Evolutionary conservation across 208 protist genomes (phyloP), one percentile per base, ranked within the genome.

Genomic region (Wallacemonas collosoma): DNA sequence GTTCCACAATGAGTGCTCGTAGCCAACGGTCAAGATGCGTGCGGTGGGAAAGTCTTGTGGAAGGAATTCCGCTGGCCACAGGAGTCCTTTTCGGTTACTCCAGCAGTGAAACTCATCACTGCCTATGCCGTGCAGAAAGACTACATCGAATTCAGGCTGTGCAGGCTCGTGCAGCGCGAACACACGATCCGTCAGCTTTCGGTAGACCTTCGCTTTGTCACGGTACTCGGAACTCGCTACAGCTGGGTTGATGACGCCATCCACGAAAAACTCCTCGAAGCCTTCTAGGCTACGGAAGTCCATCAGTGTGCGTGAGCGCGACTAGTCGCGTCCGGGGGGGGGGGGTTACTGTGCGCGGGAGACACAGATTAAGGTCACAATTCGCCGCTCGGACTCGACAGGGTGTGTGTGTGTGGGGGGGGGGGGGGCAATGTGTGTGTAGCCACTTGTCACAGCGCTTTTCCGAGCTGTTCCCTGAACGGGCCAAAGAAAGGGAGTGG

Each of bases 31-130:
- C 11, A 91, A 44, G 39, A 89, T 76, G 41, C 87, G 72, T 6
- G 78, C 82, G 2, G 68, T 77, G n/a, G 84, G 87, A 60, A 90
- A 93, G 53, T 93, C 87, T 45, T 93, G 87, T 8, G 87, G 84
- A 40, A 93, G 44, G 66, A 88, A 93, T 0, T 72, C 71, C 5
- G 84, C 87, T 7, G 87, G 87, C 87, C 87, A 93, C 0, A 93
- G 36, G 17, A 93, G 48, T 2, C 80, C 82, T 45, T 84, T 76
- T 7, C 57, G 58, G 43, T 85, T 89, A 1, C 73, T 84, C 87
- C 87, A 93, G 74, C 84, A 89, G 9, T 77, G 80, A 58, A 93
- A 88, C 66, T 89, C 83, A 53, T 82, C 79, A 65, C 87, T 93
- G 0, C 87, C 87, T 63, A 93, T 85, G 6, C 87, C 87, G 60